Evolutionary conservation across 1,284 basidiomycete species (phyloP), one percentile per base, ranked within the genome.

Genomic region (Porodaedalea pini): DNA sequence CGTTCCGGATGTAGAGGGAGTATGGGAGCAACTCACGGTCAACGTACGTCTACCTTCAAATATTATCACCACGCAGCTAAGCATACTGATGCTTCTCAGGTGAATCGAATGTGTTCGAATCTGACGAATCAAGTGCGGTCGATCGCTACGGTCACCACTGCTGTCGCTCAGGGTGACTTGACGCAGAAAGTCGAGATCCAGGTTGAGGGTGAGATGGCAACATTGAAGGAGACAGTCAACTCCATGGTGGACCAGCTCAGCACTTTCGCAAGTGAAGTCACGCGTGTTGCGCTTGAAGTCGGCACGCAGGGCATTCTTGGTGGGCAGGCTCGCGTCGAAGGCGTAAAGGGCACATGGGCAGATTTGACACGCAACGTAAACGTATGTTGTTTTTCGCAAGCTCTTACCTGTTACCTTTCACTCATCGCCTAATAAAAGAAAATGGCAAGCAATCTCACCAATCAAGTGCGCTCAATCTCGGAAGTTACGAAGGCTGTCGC

Each of bases 401-500:
- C 21, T 49, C 23, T 54, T 50, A 68, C 45, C 25, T 37, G 3
- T 11, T 31, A 39, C 13, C 34, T 29, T 39, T 31, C 37, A 34
- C 34, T 45, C 27, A 36, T 53, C 32, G 23, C 34, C n/a, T 25
- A 63, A 81, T 79, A 92, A 90, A 86, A 81, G 79, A 92, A 90
- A 86, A 94, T 89, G 85, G 94, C 94, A 0, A 84, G 83, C 51
- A 97, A 96, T 70, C 77, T 98, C 65, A 98, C 96, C 1, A 90
- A 95, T 66, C 96, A 99, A 82, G 96, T 98, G 63, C 88, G 95
- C 65, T 94, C 93, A 58, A 98, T 99, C 61, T 96, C 96, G 1
- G 86, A 92, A 67, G 96, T 99, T 47, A 99, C 97, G 29, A 98
- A 96, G 70, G 92, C 93, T 43, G 96, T 99, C 63, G 96, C 97